Percentiles rank a stretch among this genome's conserved stretches.
Evolutionary conservation across 1,284 basidiomycete genomes (phyloP).

Genomic region (Coniophora puteana): DNA sequence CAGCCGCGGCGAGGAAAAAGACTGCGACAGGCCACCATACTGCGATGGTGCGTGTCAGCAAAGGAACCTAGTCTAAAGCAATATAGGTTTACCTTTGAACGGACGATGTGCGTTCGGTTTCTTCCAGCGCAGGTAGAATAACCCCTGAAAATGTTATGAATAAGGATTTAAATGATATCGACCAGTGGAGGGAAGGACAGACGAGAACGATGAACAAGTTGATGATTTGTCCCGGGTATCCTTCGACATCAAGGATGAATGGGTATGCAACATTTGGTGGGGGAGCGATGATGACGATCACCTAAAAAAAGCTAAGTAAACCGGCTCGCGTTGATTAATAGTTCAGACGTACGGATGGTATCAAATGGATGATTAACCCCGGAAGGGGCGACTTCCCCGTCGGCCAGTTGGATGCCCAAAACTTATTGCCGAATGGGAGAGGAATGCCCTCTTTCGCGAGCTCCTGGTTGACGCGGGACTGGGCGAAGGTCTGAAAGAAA

Average conservation of each 20-base stretch:
- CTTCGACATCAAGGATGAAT: conserved; percentile 54
- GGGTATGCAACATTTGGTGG: conserved; percentile 44
- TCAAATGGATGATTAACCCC: conserved; percentile 33
- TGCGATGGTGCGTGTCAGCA: conserved; percentile 14
- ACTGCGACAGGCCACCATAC: conserved; percentile 56
- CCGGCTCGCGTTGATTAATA: no score
- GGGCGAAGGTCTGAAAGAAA: conserved; percentile 36
- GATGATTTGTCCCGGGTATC: conserved; percentile 55
- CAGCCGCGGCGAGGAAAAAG: conserved; percentile 50
- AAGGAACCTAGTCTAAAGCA: background rate
- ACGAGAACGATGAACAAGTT: conserved; percentile 54
- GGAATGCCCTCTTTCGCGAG: conserved; percentile 39
- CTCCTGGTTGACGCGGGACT: conserved; percentile 45
- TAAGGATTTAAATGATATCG: no score
- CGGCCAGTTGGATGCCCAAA: conserved; percentile 40
- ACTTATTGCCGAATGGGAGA: conserved; percentile 33
- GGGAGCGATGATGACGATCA: conserved; percentile 46
- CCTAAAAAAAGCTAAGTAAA: conserved; percentile 25
- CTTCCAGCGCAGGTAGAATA: conserved; percentile 54
- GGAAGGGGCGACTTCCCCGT: conserved; percentile 34
- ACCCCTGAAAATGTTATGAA: conserved; percentile 32
- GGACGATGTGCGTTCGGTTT: conserved; percentile 44
- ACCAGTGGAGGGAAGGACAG: conserved; percentile 3
- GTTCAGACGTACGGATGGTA: conserved; percentile 23
- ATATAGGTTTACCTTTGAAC: conserved; percentile 44